Conservation (phyloP, 306 rosid species). For the Malus sylvestris region DNA sequence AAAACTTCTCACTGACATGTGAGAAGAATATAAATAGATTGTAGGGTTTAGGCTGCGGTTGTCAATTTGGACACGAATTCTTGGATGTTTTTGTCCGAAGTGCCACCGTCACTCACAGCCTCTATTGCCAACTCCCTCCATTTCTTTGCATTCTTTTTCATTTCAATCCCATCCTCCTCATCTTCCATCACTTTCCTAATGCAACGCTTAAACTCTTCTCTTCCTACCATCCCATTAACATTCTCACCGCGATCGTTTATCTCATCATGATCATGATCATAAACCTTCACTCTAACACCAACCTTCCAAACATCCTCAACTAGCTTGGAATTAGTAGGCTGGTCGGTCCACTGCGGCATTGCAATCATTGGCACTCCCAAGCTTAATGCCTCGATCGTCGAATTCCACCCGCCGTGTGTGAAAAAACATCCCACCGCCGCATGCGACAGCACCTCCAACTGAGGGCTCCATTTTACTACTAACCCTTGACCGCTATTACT, state of each 20-base stretch:
- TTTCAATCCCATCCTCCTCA: constrained; percentile 9
- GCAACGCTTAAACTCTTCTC: constrained; percentile 31
- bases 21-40: too few species aligned
- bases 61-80: constrained; percentile 19
- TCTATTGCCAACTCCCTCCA: constrained; percentile 26
- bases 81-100: constrained; percentile 40
- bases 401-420: constrained; percentile 54
- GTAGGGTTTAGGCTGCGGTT: background rate
- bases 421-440: constrained; percentile 42
- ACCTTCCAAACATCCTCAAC: constrained; percentile 43
- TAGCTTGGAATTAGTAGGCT: constrained; percentile 39
- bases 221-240: constrained; percentile 25
- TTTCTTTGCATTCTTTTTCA: constrained; percentile 30
- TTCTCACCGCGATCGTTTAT: background rate
- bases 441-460: constrained; percentile 40
- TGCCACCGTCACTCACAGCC: constrained; percentile 31
- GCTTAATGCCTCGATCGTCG: constrained; percentile 42
- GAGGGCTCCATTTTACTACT: constrained; percentile 41
- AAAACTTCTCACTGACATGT: too few species aligned
- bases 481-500: constrained; percentile 27
- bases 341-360: constrained; percentile 56
- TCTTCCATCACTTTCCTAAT: constrained; percentile 30
- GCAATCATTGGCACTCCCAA: constrained; percentile 49
- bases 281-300: constrained; percentile 33
- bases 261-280: background rate